Conservation (phyloP, 2,329 filamentous ascomycete genomes). For the Botrytis tulipae region DNA sequence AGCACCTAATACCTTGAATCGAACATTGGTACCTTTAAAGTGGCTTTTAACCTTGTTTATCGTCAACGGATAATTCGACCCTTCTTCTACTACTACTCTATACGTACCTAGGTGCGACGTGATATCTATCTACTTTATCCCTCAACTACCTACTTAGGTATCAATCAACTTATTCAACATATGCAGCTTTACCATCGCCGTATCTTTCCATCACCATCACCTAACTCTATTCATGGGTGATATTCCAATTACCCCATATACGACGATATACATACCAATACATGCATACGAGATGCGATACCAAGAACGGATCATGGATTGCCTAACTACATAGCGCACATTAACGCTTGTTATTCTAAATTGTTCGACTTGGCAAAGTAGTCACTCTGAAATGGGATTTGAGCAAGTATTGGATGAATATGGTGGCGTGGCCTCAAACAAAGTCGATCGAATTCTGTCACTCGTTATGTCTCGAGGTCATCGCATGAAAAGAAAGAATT, state of each 20-base stretch:
- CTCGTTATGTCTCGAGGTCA: conserved; percentile 19
- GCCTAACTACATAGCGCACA: background rate
- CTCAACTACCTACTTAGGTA: background rate
- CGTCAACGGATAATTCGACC: background rate
- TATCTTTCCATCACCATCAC: background rate
- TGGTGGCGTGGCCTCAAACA: conserved; percentile 14
- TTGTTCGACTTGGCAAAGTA: background rate
- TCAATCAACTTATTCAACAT: background rate
- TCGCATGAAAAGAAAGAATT: conserved; percentile 7
- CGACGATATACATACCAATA: background rate
- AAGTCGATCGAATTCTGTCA: conserved; percentile 10
- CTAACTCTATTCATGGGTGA: background rate
- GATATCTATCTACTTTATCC: background rate
- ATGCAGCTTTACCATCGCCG: background rate
- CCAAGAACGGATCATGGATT: background rate
- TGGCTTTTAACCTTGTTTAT: background rate
- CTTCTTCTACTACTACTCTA: background rate
- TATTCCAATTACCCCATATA: background rate
- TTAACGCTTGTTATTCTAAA: background rate
- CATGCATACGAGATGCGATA: background rate
- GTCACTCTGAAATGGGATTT: background rate
- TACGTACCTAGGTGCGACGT: background rate
- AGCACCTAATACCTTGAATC: background rate
- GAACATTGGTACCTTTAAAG: background rate
- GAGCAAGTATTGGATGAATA: conserved; percentile 12